These are phyloP conservation scores for Globisporangium mamillatum DNA, from an alignment of 352 stramenopile genomes.

Conservation along the genomic window DNA sequence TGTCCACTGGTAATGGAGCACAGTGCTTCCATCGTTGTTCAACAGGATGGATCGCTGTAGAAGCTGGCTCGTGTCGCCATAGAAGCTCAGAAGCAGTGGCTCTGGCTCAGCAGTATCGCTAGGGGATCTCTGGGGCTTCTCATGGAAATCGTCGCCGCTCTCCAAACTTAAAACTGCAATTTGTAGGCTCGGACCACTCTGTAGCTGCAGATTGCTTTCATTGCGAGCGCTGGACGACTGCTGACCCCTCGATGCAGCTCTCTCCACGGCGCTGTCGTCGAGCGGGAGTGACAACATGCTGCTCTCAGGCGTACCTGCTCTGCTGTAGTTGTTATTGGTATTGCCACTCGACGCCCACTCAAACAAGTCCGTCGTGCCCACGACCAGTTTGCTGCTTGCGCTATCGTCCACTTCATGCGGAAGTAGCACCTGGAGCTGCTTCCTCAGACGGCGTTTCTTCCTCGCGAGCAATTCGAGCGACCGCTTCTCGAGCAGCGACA, in stretches of 20 bases:
- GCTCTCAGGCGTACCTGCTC: background rate
- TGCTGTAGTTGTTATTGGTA: too few relatives aligned
- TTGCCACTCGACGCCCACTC: constrained; percentile 48
- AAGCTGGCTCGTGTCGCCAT: constrained; percentile 31
- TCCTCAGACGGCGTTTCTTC: constrained; percentile 65
- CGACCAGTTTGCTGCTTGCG: constrained; percentile 41
- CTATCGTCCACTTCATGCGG: constrained; percentile 64
- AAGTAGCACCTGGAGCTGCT: constrained; percentile 61
- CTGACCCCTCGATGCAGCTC: background rate
- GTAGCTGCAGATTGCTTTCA: background rate
- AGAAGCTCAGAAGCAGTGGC: constrained; percentile 43
- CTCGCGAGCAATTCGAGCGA: constrained; percentile 45
- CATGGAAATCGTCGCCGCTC: background rate
- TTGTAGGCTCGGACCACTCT: background rate
- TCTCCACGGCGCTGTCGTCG: background rate
- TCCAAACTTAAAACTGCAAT: background rate
- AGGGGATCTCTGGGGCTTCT: background rate
- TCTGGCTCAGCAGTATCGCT: background rate
- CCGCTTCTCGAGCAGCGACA: constrained; percentile 54
- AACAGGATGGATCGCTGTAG: constrained; percentile 40
- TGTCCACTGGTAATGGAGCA: constrained; percentile 62
- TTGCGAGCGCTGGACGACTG: background rate
- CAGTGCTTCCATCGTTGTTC: constrained; percentile 49
- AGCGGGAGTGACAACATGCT: background rate
- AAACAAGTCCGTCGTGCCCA: constrained; percentile 65